These are phyloP conservation scores for Rhizopus delemar DNA, from an alignment of 371 early-diverging fungal genomes.

Conservation along the genomic window DNA sequence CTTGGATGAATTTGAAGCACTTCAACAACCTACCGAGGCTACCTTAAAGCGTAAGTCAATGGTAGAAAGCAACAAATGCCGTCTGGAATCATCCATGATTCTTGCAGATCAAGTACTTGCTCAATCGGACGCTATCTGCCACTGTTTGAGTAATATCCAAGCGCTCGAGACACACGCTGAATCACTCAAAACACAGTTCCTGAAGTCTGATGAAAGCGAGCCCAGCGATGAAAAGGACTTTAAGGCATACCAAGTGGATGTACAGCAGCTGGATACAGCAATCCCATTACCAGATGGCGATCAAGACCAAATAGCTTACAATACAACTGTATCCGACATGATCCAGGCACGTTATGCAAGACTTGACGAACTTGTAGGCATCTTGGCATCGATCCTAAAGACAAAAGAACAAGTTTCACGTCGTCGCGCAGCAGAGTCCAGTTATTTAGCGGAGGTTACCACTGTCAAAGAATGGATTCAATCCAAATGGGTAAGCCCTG, in stretches of 20 bases:
- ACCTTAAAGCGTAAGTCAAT: constrained; percentile 5
- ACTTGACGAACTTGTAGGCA: constrained; percentile 27
- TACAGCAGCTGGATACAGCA: constrained; percentile 9
- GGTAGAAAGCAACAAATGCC: constrained; percentile 5
- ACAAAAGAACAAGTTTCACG: constrained; percentile 36
- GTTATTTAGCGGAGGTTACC: constrained; percentile 34
- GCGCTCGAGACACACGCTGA: constrained; percentile 21
- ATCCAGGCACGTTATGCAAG: constrained; percentile 30
- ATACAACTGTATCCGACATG: constrained; percentile 29
- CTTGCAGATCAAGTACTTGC: constrained; percentile 16
- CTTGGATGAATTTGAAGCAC: not conserved
- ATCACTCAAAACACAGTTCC: constrained; percentile 14
- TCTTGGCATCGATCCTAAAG: constrained; percentile 30
- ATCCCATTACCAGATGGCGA: constrained; percentile 7
- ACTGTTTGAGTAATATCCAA: constrained; percentile 4
- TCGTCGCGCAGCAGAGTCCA: constrained; percentile 35
- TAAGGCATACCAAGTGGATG: constrained; percentile 6
- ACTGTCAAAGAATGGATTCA: constrained; percentile 39
- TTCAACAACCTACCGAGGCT: constrained; percentile 11
- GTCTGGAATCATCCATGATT: constrained; percentile 9
- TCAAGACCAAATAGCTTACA: constrained; percentile 24
- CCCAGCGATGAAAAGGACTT: not conserved
- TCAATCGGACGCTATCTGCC: constrained; percentile 8
- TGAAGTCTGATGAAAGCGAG: constrained; percentile 16
- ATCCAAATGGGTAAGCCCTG: not conserved